Percentiles rank a stretch among this genome's conserved stretches.
These are phyloP conservation scores for Ormosia semicastrata DNA, from an alignment of 306 rosid genomes.

Conservation along the genomic window DNA sequence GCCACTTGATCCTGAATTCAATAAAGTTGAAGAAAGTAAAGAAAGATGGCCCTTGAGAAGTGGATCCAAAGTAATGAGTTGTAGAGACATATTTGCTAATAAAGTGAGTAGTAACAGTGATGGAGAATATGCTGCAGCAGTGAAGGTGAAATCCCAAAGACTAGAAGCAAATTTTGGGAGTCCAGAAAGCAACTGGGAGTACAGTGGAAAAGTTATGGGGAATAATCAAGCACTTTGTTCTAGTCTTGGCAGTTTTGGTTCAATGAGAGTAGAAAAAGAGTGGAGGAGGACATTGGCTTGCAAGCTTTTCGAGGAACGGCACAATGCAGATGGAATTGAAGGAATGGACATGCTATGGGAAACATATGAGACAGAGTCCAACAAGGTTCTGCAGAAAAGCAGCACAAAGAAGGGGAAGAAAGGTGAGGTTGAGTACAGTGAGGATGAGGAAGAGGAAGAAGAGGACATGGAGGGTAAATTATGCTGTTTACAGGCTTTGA, in stretches of 20 bases:
- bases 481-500: conserved; percentile 91
- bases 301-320: conserved; percentile 86
- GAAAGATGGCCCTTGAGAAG: conserved; percentile 30
- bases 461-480: conserved; percentile 45
- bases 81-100: neutral
- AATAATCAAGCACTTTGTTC: conserved; percentile 25
- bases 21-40: conserved; percentile 59
- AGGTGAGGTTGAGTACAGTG: conserved; percentile 21
- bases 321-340: conserved; percentile 54
- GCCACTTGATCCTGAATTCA: conserved; percentile 27
- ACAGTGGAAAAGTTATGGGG: conserved; percentile 24
- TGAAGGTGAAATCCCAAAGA: conserved; percentile 41
- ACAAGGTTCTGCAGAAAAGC: conserved; percentile 30
- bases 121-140: conserved; percentile 22
- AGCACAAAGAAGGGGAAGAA: conserved; percentile 57
- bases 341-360: conserved; percentile 99
- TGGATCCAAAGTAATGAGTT: conserved; percentile 48
- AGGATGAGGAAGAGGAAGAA: conserved; percentile 48
- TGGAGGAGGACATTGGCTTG: conserved; percentile 96
- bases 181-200: conserved; percentile 31
- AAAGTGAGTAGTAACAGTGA: conserved; percentile 4
- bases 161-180: conserved; percentile 34
- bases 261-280: conserved; percentile 89
- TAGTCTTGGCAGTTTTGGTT: conserved; percentile 63
- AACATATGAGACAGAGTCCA: conserved; percentile 61